Evolutionary conservation across 2,329 filamentous ascomycete species (phyloP).

Genomic region (Pseudocercospora pini-densiflorae): DNA sequence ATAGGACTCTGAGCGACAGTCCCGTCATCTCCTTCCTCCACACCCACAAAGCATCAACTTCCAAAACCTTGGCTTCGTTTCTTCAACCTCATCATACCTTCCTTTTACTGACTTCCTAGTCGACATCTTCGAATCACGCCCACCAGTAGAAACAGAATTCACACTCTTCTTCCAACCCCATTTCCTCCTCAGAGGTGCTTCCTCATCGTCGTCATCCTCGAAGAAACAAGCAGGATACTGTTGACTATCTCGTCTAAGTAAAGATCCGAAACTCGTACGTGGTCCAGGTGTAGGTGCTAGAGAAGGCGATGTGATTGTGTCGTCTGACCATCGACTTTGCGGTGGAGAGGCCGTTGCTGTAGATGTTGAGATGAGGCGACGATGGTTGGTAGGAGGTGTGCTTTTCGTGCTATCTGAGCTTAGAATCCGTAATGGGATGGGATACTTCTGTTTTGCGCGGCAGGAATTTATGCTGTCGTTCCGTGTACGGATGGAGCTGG

Average conservation of each 20-base stretch:
- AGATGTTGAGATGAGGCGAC: conserved; percentile 15
- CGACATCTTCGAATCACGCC: conserved; percentile 7
- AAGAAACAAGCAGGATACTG: conserved; percentile 40
- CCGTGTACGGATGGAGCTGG: conserved; percentile 33
- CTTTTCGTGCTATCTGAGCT: conserved; percentile 21
- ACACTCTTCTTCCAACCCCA: conserved; percentile 28
- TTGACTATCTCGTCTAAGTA: conserved; percentile 27
- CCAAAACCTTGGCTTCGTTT: conserved; percentile 7
- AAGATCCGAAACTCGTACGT: conserved; percentile 32
- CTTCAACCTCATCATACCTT: background rate
- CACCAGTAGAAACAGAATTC: conserved; percentile 1
- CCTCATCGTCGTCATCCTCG: conserved; percentile 34
- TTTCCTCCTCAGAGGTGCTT: conserved; percentile 29
- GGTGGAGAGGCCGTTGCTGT: background rate
- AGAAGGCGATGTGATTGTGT: conserved; percentile 34
- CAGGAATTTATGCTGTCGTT: conserved; percentile 33
- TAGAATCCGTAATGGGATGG: conserved; percentile 32
- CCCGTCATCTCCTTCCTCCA: conserved; percentile 16
- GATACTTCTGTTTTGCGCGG: conserved; percentile 18
- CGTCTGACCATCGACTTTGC: conserved; percentile 35
- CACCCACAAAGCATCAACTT: conserved; percentile 23
- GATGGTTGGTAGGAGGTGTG: background rate
- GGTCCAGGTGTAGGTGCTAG: conserved; percentile 25
- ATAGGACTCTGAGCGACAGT: too few species aligned
- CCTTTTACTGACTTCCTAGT: conserved; percentile 3